Percentiles rank a stretch among this genome's conserved stretches.
These are phyloP conservation scores for Rhizopogon vinicolor DNA, from an alignment of 768 basidiomycete species.

Conservation along the genomic window DNA sequence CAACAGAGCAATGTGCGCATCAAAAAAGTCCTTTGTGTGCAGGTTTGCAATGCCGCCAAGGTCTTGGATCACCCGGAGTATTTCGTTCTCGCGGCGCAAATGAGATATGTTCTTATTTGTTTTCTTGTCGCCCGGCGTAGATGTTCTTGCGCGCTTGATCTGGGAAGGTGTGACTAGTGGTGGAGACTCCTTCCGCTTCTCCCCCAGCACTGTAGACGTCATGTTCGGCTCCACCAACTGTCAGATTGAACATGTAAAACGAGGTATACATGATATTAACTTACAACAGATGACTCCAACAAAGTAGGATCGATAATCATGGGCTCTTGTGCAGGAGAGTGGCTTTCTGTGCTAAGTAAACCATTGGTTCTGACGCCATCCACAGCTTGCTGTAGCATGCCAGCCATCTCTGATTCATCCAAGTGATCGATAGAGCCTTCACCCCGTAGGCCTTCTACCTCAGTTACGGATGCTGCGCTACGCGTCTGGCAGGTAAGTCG, in stretches of 20 bases:
- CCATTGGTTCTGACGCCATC: neutral
- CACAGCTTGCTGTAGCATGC: neutral
- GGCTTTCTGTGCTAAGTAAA: neutral
- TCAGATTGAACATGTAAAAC: neutral
- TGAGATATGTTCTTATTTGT: slow-evolving; percentile 67
- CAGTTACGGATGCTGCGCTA: neutral
- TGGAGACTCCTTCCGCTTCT: slow-evolving; percentile 12
- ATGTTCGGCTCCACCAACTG: neutral
- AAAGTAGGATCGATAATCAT: neutral
- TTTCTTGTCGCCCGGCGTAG: slow-evolving; percentile 11
- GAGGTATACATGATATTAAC: neutral
- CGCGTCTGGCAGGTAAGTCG: neutral
- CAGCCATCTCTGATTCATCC: neutral
- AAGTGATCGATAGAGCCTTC: neutral
- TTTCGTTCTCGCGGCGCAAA: slow-evolving; percentile 76
- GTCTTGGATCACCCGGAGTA: slow-evolving; percentile 60
- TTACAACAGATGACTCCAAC: neutral
- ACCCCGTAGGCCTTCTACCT: neutral
- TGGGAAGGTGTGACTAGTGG: slow-evolving; percentile 12
- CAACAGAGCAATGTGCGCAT: slow-evolving; percentile 61
- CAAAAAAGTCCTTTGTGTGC: slow-evolving; percentile 64
- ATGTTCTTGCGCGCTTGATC: slow-evolving; percentile 11
- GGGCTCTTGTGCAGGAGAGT: neutral
- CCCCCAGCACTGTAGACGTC: neutral
- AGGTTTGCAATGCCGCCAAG: slow-evolving; percentile 65